These are phyloP conservation scores for Pyrenula massariospora DNA, from an alignment of 495 filamentous ascomycete genomes.

Conservation along the genomic window DNA sequence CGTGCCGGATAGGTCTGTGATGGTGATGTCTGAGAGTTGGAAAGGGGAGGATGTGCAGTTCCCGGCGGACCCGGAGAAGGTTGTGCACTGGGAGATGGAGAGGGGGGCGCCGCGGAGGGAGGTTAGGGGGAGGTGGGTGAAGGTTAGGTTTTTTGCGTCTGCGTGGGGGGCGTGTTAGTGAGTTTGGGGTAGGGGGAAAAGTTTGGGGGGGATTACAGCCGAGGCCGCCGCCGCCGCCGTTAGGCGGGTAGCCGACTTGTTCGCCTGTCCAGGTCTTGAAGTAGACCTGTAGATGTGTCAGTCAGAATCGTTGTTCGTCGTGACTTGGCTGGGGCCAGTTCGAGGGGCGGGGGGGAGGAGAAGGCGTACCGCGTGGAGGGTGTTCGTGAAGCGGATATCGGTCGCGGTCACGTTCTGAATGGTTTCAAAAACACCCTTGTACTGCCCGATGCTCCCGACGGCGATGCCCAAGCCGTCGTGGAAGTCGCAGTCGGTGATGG, in stretches of 20 bases:
- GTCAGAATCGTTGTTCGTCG: too few relatives aligned
- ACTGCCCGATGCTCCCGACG: slow-evolving; percentile 35
- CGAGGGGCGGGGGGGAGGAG: background rate
- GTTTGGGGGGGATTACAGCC: slow-evolving; percentile 18
- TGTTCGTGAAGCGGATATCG: slow-evolving; percentile 22
- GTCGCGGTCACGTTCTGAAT: slow-evolving; percentile 23
- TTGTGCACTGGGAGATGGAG: slow-evolving; percentile 27
- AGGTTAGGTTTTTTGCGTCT: slow-evolving; percentile 12
- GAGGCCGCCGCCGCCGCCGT: slow-evolving; percentile 35
- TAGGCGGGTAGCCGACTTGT: slow-evolving; percentile 31
- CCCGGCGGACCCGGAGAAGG: slow-evolving; percentile 20
- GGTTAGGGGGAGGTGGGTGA: slow-evolving; percentile 1
- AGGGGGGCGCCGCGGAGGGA: slow-evolving; percentile 17
- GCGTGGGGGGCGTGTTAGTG: slow-evolving; percentile 14
- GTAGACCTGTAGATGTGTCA: slow-evolving; percentile 9
- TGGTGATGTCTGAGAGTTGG: slow-evolving; percentile 16
- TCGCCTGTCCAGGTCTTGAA: slow-evolving; percentile 34
- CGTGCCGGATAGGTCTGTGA: slow-evolving; percentile 16
- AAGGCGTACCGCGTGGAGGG: slow-evolving; percentile 18
- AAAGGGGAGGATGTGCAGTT: slow-evolving; percentile 29
- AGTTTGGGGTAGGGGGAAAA: background rate
- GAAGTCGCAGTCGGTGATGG: slow-evolving; percentile 20
- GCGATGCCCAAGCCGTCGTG: slow-evolving; percentile 22
- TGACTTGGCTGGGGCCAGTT: too few relatives aligned
- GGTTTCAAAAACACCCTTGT: slow-evolving; percentile 21